These are phyloP conservation scores for Colletotrichum sp. DNA, from an alignment of 2,329 filamentous ascomycete species.

Conservation along the genomic window DNA sequence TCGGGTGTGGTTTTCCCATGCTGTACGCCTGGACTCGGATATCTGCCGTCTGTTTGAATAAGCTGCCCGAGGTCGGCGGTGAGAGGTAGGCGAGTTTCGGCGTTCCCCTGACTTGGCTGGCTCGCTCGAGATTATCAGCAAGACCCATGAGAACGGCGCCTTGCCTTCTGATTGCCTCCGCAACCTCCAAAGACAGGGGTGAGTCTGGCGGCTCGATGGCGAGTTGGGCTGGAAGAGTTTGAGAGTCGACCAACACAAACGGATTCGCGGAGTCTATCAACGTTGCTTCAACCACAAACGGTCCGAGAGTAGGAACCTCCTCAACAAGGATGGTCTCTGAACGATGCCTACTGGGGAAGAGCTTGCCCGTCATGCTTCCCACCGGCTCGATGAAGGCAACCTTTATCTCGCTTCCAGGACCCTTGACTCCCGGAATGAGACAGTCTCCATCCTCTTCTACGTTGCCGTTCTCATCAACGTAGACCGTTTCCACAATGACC, in stretches of 20 bases:
- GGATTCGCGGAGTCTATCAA: slow-evolving; percentile 44
- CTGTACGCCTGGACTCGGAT: slow-evolving; percentile 51
- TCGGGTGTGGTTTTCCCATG: slow-evolving; percentile 56
- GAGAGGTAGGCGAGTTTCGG: slow-evolving; percentile 65
- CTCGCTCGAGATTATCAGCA: slow-evolving; percentile 39
- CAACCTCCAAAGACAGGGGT: slow-evolving; percentile 32
- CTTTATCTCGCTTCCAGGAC: slow-evolving; percentile 55
- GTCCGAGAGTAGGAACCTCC: slow-evolving; percentile 24
- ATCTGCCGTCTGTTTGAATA: slow-evolving; percentile 30
- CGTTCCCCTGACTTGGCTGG: slow-evolving; percentile 33
- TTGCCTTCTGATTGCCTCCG: slow-evolving; percentile 58
- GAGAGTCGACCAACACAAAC: slow-evolving; percentile 54
- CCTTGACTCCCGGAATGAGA: slow-evolving; percentile 64
- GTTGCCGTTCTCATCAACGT: slow-evolving; percentile 50
- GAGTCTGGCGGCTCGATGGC: slow-evolving; percentile 37
- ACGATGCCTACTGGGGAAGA: slow-evolving; percentile 62
- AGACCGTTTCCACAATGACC: slow-evolving; percentile 59
- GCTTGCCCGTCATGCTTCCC: slow-evolving; percentile 63
- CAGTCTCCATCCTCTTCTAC: slow-evolving; percentile 54
- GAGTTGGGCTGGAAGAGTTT: slow-evolving; percentile 50
- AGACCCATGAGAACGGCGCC: slow-evolving; percentile 66
- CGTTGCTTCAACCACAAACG: slow-evolving; percentile 35
- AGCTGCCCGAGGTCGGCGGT: background rate
- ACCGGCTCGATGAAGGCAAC: slow-evolving; percentile 64
- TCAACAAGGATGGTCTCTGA: slow-evolving; percentile 50